A percentile compares a stretch with the other conserved stretches of the same genome.
Conservation (phyloP, 208 protist species). For the Trypanosomatidae sp. region DNA sequence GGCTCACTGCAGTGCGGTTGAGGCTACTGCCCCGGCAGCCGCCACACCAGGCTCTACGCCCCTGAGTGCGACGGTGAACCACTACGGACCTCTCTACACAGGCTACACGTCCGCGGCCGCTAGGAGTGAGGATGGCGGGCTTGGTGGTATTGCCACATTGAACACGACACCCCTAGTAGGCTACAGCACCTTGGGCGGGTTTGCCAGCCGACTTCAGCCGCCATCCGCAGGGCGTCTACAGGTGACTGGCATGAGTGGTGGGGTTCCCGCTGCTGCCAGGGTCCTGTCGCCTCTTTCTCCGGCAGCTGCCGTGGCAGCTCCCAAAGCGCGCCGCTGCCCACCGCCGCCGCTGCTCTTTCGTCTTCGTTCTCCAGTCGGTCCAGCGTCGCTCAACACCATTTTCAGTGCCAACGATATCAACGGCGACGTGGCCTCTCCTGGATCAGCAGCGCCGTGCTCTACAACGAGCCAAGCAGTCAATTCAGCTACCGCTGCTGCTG, state of each 20-base stretch:
- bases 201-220: conserved; percentile 1
- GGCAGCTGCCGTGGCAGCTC: not conserved
- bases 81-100: not conserved
- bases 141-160: not conserved
- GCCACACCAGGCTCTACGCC: not conserved
- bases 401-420: not conserved
- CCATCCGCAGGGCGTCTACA: not conserved
- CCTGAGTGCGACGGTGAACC: not conserved
- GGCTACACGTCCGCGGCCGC: not conserved
- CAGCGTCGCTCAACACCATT: not conserved
- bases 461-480: not conserved
- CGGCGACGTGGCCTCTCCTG: conserved; percentile 4
- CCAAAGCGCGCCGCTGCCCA: conserved; percentile 1
- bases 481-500: not conserved
- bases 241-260: not conserved
- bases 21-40: not conserved
- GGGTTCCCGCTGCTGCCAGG: not conserved
- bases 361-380: conserved; percentile 5
- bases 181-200: conserved; percentile 7
- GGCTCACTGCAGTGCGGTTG: not conserved
- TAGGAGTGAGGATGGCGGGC: not conserved
- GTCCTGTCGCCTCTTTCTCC: not conserved
- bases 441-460: not conserved
- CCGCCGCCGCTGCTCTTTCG: conserved; percentile 17
- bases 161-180: not conserved